These are phyloP conservation scores for Cystofilobasidium ferigula DNA, from an alignment of 768 basidiomycete genomes.

Conservation along the genomic window DNA sequence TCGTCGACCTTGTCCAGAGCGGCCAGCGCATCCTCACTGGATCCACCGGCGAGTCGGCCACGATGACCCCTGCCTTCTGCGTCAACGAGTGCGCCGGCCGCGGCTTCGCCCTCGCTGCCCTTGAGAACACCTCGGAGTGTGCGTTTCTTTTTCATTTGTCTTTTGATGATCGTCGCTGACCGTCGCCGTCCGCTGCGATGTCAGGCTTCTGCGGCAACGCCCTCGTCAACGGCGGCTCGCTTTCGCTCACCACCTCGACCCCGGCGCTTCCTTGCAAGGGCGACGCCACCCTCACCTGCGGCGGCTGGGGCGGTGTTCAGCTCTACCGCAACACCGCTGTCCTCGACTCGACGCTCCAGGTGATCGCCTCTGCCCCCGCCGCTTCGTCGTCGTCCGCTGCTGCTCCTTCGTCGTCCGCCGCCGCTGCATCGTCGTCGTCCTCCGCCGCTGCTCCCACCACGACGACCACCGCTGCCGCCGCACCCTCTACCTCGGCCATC, in stretches of 20 bases:
- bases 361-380: background rate
- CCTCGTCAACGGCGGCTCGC: conserved; percentile 45
- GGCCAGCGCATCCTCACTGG: background rate
- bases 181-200: background rate
- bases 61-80: background rate
- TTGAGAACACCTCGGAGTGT: conserved; percentile 1
- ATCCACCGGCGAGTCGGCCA: background rate
- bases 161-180: background rate
- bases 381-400: conserved; percentile 2
- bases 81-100: background rate
- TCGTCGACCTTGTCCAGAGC: background rate
- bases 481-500: background rate
- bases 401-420: background rate
- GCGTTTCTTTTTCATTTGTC: background rate
- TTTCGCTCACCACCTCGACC: conserved; percentile 24
- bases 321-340: conserved; percentile 27
- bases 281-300: background rate
- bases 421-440: conserved; percentile 6
- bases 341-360: conserved; percentile 21
- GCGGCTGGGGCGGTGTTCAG: background rate
- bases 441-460: background rate
- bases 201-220: conserved; percentile 43
- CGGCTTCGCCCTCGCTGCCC: conserved; percentile 4
- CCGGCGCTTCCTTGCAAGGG: conserved; percentile 31
- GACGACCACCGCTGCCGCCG: background rate